Base-by-base conservation (phyloP, 257 asterid species). In the Nicotiana sylvestris region DNA sequence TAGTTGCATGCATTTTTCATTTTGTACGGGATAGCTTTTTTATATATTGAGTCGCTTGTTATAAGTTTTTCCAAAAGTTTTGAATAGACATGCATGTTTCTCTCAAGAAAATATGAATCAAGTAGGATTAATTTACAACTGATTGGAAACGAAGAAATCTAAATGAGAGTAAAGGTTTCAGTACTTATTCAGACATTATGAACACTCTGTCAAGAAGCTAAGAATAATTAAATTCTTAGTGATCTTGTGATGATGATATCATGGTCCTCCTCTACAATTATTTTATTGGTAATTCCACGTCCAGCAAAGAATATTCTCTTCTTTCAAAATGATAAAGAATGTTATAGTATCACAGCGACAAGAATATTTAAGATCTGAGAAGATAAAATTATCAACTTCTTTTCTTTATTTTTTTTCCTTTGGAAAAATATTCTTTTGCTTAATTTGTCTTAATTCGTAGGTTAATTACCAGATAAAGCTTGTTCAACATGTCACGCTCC, bases 401-500 rank as follows among this genome's bases (percentile, higher is more conserved):
- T 74, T 51, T 17, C 61, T 72, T 46, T 72, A 6, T 2, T 11
- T 25, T 37, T 49, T 74, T 74, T 30, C 61, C 27, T 46, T 72
- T 2, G 27, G 6, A 66, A 16, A 66, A 13, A 5, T 29, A 66
- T 12, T 66, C 21, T 9, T 65, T 15, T 30, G 21, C 39, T 65
- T 13, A 13, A 27, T 49, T 25, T 49, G 80, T 74, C 80, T 49
- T 49, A 25, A 5, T 39, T 46, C 3, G 15, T 49, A 21, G 2
- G 43, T 25, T 10, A 53, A 4, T 9, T n/a, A 30, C 16, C 57
- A 39, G 33, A 6, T 39, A 1, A 37, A 43, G 21, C 35, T 70
- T n/a, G 46, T 70, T 77, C 49, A 18, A 84, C 29, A 46, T 67
- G 84, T 82, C 82, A 76, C 70, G 84, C 68, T 87, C 83, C 64